Evolutionary conservation across 1,284 basidiomycete species (phyloP), one percentile per base, ranked within the genome.

Genomic region (Lentinus polychrous): DNA sequence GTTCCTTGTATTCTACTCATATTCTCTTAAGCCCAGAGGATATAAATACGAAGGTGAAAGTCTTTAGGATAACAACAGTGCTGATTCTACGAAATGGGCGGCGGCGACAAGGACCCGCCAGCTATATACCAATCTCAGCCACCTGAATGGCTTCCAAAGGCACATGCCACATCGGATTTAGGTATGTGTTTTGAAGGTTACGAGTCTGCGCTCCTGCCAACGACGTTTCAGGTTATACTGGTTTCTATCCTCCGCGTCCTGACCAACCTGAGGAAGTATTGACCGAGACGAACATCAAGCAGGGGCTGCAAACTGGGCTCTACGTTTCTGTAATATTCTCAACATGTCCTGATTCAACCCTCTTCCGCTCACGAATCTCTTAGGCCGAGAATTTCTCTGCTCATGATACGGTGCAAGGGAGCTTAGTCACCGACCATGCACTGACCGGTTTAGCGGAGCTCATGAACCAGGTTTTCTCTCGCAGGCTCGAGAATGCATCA

Each of bases 261-360:
- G 79, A 81, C 6, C 90, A 94, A 65, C 83, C 88, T 23, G 94
- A 96, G 66, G 93, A 96, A 60, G 67, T 82, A 3, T 70, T 96
- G 48, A 86, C 88, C 0, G 83, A 90, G 50, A 60, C 66, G 0
- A 86, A 86, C 57, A 81, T 97, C 50, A 89, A 88, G 69, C 78
- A 79, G 61, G 95, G 95, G 0, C 88, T 89, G 53, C 61, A 72
- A 6, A 70, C 83, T 20, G 69, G 72, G 23, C 71, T 73, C 14
- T 71, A 80, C 20, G 83, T 94, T 33, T 71, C 78, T 35, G 88
- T 87, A 55, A 76, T 67, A 32, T 18, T 37, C 15, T 8, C 8
- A 34, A 27, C n/a, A n/a, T n/a, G n/a, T n/a, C n/a, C n/a, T n/a
- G n/a, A n/a, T n/a, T 20, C 10, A 27, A 24, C 22, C 24, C 18